These are phyloP conservation scores for Thelonectria discophora DNA, from an alignment of 2,329 filamentous ascomycete species.

Conservation along the genomic window DNA sequence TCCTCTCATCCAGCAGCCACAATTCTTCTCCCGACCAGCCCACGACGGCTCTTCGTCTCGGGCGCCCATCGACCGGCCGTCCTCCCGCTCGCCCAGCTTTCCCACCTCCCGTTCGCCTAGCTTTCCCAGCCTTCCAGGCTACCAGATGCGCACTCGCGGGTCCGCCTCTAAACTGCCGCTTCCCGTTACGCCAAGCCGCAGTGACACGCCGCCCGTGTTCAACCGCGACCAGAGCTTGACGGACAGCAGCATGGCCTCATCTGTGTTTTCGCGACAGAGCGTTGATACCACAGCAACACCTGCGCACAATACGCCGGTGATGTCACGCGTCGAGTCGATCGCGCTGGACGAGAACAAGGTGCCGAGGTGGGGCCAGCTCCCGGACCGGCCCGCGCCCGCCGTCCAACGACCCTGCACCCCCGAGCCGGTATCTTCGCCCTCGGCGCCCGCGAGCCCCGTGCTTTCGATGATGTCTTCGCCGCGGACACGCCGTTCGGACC, in stretches of 20 bases:
- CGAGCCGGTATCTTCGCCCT: conserved; percentile 27
- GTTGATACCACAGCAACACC: conserved; percentile 48
- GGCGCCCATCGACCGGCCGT: conserved; percentile 27
- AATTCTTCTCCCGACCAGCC: conserved; percentile 22
- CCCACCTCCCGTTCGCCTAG: conserved; percentile 42
- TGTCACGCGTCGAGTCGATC: conserved; percentile 29
- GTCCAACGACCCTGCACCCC: conserved; percentile 24
- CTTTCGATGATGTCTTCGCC: conserved; percentile 47
- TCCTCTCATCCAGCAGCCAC: conserved; percentile 20
- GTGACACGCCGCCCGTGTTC: conserved; percentile 46
- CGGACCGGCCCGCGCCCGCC: conserved; percentile 20
- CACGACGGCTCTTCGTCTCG: conserved; percentile 11
- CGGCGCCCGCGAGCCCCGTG: conserved; percentile 36
- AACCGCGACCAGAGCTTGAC: conserved; percentile 51
- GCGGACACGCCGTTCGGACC: conserved; percentile 34
- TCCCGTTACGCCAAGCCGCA: conserved; percentile 50
- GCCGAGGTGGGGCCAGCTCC: conserved; percentile 40
- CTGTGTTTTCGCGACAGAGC: conserved; percentile 51
- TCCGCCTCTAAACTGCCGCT: conserved; percentile 52
- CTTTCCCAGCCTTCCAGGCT: conserved; percentile 39
- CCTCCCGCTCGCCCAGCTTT: conserved; percentile 40
- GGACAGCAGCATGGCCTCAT: conserved; percentile 55
- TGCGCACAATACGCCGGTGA: conserved; percentile 42
- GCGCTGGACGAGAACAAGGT: conserved; percentile 25
- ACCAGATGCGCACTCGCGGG: conserved; percentile 46